Conservation (phyloP, 805 yeast genomes). For the Candida coleopterorum region DNA sequence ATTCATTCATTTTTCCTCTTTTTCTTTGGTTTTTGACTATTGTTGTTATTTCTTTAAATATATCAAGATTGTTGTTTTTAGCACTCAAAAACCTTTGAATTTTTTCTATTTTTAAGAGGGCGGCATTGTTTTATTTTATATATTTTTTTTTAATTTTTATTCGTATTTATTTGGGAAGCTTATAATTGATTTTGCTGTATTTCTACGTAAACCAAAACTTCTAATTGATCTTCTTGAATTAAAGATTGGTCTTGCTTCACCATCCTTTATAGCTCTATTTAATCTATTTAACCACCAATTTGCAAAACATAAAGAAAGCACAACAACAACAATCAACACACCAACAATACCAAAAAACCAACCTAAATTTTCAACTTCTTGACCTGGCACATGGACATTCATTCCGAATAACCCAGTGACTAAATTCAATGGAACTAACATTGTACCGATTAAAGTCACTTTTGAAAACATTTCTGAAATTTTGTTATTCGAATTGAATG, state of each 20-base stretch:
- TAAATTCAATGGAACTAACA: slow-evolving; percentile 83
- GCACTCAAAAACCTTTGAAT: background rate
- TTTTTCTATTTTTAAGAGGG: background rate
- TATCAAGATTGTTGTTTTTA: no score
- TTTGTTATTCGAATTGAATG: slow-evolving; percentile 78
- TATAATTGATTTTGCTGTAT: slow-evolving; percentile 33
- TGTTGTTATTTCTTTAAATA: no score
- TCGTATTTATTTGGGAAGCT: slow-evolving; percentile 36
- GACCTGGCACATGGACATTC: slow-evolving; percentile 89
- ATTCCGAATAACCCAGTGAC: slow-evolving; percentile 92
- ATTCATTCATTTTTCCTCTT: no score
- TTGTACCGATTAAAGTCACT: slow-evolving; percentile 86
- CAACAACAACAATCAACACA: slow-evolving; percentile 20
- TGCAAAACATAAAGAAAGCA: slow-evolving; percentile 14
- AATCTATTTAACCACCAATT: slow-evolving; percentile 18
- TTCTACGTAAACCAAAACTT: slow-evolving; percentile 22
- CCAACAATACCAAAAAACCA: slow-evolving; percentile 32
- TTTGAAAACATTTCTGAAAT: slow-evolving; percentile 85
- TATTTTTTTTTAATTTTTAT: slow-evolving; percentile 11
- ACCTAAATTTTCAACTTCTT: slow-evolving; percentile 25
- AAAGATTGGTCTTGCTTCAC: slow-evolving; percentile 8
- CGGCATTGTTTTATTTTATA: background rate
- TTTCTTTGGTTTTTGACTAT: no score
- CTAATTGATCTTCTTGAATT: slow-evolving; percentile 21
- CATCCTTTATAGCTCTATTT: slow-evolving; percentile 6